Percentiles rank a stretch among this genome's conserved stretches.
phyloP scores from a whole-genome alignment of 2,329 filamentous ascomycete species.

The Beauveria scarabaeidicola region DNA sequence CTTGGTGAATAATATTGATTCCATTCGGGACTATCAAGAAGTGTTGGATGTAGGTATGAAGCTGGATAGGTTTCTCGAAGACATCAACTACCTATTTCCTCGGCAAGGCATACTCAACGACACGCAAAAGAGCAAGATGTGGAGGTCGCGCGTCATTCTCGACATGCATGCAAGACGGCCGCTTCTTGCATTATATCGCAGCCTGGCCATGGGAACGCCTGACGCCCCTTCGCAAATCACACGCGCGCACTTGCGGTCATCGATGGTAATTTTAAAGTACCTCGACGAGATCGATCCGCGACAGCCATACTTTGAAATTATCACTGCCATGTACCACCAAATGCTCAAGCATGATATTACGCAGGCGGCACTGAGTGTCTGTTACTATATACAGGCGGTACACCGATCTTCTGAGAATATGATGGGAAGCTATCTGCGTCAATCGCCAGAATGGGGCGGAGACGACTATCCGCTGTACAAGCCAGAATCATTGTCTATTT shows the following conservation, averaged over 20 bases:
- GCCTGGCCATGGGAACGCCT: constrained; percentile 43
- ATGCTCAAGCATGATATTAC: constrained; percentile 46
- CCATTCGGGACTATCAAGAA: constrained; percentile 43
- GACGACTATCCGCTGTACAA: constrained; percentile 27
- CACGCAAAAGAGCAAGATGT: constrained; percentile 39
- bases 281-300: constrained; percentile 44
- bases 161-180: constrained; percentile 48
- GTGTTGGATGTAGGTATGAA: constrained; percentile 45
- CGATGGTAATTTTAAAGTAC: constrained; percentile 47
- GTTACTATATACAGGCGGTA: constrained; percentile 41
- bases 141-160: constrained; percentile 41
- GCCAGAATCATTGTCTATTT: constrained; percentile 30
- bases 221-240: constrained; percentile 44
- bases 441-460: constrained; percentile 25
- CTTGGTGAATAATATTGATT: constrained; percentile 43
- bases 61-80: constrained; percentile 45
- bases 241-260: constrained; percentile 44
- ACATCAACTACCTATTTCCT: constrained; percentile 45
- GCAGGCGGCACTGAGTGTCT: constrained; percentile 46
- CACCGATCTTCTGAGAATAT: constrained; percentile 20
- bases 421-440: constrained; percentile 22
- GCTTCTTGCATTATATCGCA: constrained; percentile 44
- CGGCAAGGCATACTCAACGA: constrained; percentile 34
- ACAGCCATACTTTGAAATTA: constrained; percentile 36
- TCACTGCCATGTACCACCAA: constrained; percentile 45